Conservation (phyloP, 441 rosid genomes). For the Breynia disticha region DNA sequence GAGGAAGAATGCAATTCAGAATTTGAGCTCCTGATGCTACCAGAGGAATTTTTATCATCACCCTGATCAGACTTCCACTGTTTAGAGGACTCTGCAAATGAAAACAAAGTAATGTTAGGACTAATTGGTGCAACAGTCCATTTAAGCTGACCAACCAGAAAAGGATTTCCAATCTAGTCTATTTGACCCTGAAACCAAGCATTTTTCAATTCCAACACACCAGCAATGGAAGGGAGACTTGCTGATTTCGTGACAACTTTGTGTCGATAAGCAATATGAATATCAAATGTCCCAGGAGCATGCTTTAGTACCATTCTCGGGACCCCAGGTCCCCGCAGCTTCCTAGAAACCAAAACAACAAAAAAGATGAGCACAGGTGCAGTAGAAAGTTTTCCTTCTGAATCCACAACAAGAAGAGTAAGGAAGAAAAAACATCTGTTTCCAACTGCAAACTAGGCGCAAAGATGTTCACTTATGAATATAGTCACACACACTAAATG, state of each 20-base stretch:
- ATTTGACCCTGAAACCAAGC: background rate
- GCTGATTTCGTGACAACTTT: conserved; percentile 41
- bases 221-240: conserved; percentile 18
- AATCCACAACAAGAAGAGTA: no score
- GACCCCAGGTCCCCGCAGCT: conserved; percentile 40
- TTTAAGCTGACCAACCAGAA: background rate
- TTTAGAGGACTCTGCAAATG: conserved; percentile 28
- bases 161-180: background rate
- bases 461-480: no score
- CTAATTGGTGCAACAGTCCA: no score
- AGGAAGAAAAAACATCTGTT: no score
- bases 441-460: no score
- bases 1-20: conserved; percentile 27
- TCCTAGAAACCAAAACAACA: conserved; percentile 24
- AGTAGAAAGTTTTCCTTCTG: background rate
- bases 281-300: conserved; percentile 43
- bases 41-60: conserved; percentile 24
- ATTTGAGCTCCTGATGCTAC: conserved; percentile 21
- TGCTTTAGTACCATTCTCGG: conserved; percentile 40
- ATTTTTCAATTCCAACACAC: conserved; percentile 20
- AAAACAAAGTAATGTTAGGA: conserved; percentile 7
- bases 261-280: conserved; percentile 41
- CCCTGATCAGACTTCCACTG: conserved; percentile 18
- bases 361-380: background rate
- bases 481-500: no score